Evolutionary conservation across 352 stramenopile genomes (phyloP).

Genomic region (Pythium folliculosum): DNA sequence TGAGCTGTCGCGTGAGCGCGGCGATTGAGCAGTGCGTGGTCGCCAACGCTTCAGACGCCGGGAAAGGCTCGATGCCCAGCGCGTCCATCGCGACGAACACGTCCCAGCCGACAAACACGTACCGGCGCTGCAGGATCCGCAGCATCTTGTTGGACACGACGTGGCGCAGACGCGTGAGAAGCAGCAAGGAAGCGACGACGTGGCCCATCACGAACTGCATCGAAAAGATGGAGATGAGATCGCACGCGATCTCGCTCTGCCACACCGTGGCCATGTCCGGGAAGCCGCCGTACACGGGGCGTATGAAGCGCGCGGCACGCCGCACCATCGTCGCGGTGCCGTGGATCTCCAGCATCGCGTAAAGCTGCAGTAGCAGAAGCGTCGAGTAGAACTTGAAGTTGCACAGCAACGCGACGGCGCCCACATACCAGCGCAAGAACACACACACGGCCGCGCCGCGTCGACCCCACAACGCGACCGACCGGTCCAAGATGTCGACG

Average conservation of each 20-base stretch:
- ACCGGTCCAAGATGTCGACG: neutral
- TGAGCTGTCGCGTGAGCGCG: slow-evolving; percentile 29
- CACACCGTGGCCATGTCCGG: slow-evolving; percentile 28
- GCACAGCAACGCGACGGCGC: slow-evolving; percentile 26
- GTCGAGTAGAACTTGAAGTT: slow-evolving; percentile 43
- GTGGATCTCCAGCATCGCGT: slow-evolving; percentile 21
- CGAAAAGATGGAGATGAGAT: slow-evolving; percentile 21
- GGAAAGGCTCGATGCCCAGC: slow-evolving; percentile 40
- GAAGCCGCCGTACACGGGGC: slow-evolving; percentile 27
- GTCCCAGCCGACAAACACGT: slow-evolving; percentile 45
- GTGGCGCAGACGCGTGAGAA: slow-evolving; percentile 24
- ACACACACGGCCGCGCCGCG: neutral
- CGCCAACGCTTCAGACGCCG: slow-evolving; percentile 19
- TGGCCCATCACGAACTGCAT: slow-evolving; percentile 8
- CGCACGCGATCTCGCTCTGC: slow-evolving; percentile 35
- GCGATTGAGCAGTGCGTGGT: slow-evolving; percentile 20
- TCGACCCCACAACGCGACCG: neutral
- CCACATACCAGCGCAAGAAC: slow-evolving; percentile 26
- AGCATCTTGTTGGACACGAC: slow-evolving; percentile 27
- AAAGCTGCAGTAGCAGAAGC: slow-evolving; percentile 27
- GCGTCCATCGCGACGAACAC: slow-evolving; percentile 35
- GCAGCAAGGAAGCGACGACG: slow-evolving; percentile 16
- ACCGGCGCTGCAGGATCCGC: slow-evolving; percentile 30
- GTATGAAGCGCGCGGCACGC: slow-evolving; percentile 9
- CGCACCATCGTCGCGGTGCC: slow-evolving; percentile 32